These are phyloP conservation scores for Naganishia cerealis DNA, from an alignment of 1,284 basidiomycete species.

Conservation along the genomic window DNA sequence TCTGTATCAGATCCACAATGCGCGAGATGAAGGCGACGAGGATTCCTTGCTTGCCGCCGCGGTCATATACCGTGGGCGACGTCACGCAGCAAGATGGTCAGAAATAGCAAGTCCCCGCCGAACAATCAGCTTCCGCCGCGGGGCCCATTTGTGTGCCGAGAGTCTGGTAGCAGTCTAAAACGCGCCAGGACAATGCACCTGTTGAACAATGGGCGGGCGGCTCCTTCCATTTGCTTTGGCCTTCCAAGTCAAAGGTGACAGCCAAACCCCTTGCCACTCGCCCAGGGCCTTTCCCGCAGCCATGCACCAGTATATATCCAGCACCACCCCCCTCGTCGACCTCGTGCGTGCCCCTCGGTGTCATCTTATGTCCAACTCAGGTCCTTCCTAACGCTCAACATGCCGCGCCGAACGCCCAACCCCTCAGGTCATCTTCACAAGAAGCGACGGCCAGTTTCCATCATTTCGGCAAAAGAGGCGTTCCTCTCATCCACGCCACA, in stretches of 20 bases:
- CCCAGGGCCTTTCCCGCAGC: background rate
- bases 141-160: too few relatives aligned
- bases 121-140: too few relatives aligned
- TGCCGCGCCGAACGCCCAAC: conserved; percentile 17
- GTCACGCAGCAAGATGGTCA: too few relatives aligned
- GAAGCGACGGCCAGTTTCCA: conserved; percentile 25
- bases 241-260: too few relatives aligned
- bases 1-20: conserved; percentile 44
- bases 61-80: too few relatives aligned
- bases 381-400: background rate
- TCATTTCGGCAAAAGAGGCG: conserved; percentile 7
- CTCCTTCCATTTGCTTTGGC: too few relatives aligned
- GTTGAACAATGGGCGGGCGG: too few relatives aligned
- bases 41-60: too few relatives aligned
- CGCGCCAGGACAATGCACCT: too few relatives aligned
- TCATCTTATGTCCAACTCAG: background rate
- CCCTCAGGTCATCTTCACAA: conserved; percentile 17
- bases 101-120: too few relatives aligned
- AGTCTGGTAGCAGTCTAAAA: too few relatives aligned
- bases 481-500: background rate
- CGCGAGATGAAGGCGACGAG: conserved; percentile 45
- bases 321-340: background rate
- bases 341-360: background rate
- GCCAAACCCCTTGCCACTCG: too few relatives aligned
- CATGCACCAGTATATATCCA: conserved; percentile 2